These are phyloP conservation scores for Nosema muscidifuracis DNA, from an alignment of 371 early-diverging fungal genomes.

Conservation along the genomic window DNA sequence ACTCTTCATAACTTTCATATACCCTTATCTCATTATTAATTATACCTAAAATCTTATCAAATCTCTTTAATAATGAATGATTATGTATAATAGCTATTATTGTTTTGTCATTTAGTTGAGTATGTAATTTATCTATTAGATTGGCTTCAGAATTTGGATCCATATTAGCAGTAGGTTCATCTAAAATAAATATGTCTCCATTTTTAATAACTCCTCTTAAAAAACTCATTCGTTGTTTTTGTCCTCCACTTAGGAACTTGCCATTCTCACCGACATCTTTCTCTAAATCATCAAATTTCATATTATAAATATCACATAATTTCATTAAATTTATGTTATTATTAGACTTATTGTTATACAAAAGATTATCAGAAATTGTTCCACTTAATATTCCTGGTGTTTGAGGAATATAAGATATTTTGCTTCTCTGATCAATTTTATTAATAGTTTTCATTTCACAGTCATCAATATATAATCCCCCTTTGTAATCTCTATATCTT, in stretches of 20 bases:
- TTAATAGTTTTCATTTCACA: conserved; percentile 67
- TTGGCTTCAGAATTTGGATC: conserved; percentile 73
- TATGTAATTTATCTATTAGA: conserved; percentile 76
- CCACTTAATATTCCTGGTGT: conserved; percentile 74
- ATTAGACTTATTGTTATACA: conserved; percentile 65
- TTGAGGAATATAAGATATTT: conserved; percentile 75
- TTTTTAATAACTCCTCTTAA: conserved; percentile 64
- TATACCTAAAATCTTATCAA: conserved; percentile 63
- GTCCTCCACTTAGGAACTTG: conserved; percentile 76
- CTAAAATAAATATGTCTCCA: conserved; percentile 64
- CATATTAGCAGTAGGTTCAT: conserved; percentile 65
- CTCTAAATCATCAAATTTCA: conserved; percentile 67
- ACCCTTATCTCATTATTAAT: conserved; percentile 60
- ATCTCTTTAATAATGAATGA: conserved; percentile 68
- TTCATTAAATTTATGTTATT: conserved; percentile 65
- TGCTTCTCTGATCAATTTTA: conserved; percentile 66
- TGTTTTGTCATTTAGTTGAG: conserved; percentile 67
- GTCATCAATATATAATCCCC: conserved; percentile 55
- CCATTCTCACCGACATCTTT: conserved; percentile 72
- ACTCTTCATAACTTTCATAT: conserved; percentile 25
- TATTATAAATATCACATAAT: conserved; percentile 68
- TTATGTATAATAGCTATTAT: conserved; percentile 84
- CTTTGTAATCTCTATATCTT: conserved; percentile 54
- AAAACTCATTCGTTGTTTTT: conserved; percentile 75
- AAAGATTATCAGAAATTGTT: conserved; percentile 72